These are phyloP conservation scores for Saturnispora serradocipensis DNA, from an alignment of 805 yeast genomes.

Conservation along the genomic window DNA sequence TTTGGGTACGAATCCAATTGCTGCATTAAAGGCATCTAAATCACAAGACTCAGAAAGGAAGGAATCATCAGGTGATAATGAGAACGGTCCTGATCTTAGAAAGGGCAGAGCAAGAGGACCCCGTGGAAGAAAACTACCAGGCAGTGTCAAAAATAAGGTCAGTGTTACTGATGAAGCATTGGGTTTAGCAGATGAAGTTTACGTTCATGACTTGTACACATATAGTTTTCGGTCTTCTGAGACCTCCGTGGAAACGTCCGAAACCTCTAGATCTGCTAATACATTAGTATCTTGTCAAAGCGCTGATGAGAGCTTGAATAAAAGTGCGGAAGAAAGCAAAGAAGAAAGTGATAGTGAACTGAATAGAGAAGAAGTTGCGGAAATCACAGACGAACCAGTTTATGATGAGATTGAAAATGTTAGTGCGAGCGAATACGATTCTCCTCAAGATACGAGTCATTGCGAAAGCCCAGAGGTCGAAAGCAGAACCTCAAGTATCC, in stretches of 20 bases:
- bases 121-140: constrained; percentile 61
- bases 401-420: background rate
- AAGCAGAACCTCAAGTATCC: background rate
- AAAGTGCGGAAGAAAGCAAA: background rate
- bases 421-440: background rate
- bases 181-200: constrained; percentile 27
- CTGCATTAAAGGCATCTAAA: constrained; percentile 10
- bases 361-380: background rate
- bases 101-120: constrained; percentile 63
- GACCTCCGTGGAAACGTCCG: background rate
- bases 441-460: background rate
- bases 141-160: constrained; percentile 37
- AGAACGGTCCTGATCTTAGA: constrained; percentile 29
- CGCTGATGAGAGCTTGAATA: background rate
- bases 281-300: background rate
- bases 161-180: constrained; percentile 28
- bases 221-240: constrained; percentile 13
- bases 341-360: background rate
- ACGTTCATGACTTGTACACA: constrained; percentile 32
- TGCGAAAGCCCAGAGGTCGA: background rate
- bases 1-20: constrained; percentile 12
- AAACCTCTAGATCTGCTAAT: background rate
- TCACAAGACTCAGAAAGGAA: constrained; percentile 11
- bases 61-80: constrained; percentile 2
- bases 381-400: background rate